Conservation (phyloP, 75 land plant genomes). For the Cryptomeria japonica region DNA sequence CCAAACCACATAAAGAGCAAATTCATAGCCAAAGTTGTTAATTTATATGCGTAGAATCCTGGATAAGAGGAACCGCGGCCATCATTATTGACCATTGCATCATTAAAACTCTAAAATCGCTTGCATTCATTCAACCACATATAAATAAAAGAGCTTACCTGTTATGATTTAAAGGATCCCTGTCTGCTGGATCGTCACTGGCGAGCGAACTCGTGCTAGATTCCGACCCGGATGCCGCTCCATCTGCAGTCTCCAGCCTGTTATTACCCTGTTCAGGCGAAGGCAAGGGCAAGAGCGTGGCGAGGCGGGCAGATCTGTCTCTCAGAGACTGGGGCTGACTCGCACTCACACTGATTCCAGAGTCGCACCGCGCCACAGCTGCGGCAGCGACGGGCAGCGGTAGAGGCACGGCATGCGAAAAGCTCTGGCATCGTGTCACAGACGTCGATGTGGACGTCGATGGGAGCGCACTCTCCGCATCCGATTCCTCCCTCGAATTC, state of each 20-base stretch:
- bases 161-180: not conserved
- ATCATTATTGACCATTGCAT: too few species aligned
- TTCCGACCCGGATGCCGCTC: slow-evolving; percentile 51
- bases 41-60: not conserved
- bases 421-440: slow-evolving; percentile 12
- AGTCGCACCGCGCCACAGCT: slow-evolving; percentile 29
- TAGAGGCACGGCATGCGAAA: slow-evolving; percentile 42
- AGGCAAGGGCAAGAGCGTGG: slow-evolving; percentile 44
- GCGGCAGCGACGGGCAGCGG: slow-evolving; percentile 46
- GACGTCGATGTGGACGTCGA: slow-evolving; percentile 1
- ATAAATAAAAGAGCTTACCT: not conserved
- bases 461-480: not conserved
- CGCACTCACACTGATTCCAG: slow-evolving; percentile 29
- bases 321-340: slow-evolving; percentile 17
- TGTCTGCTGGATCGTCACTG: slow-evolving; percentile 60
- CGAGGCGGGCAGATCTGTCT: slow-evolving; percentile 38
- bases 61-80: too few species aligned
- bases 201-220: slow-evolving; percentile 48
- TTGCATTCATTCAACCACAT: not conserved
- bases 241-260: slow-evolving; percentile 36
- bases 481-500: not conserved
- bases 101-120: not conserved
- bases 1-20: too few species aligned
- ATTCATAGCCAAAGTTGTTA: not conserved
- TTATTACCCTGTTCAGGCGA: slow-evolving; percentile 27